Evolutionary conservation across 1,139 yeast genomes (phyloP).

Genomic region (Candida neerlandica): DNA sequence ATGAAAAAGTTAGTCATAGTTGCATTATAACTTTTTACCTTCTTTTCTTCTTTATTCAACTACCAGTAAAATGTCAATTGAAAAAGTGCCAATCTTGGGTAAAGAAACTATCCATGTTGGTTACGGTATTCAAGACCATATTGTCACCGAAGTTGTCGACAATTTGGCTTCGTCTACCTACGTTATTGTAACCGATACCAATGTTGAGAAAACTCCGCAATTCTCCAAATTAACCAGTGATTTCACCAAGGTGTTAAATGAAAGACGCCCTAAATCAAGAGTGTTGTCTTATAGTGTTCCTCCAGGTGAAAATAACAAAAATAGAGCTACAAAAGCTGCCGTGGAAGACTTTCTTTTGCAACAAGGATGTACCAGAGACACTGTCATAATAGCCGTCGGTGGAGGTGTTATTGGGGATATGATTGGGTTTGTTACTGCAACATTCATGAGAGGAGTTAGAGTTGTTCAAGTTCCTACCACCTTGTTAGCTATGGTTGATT

Average conservation of each 20-base stretch:
- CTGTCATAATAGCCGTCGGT: conserved; percentile 92
- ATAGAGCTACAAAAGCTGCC: conserved; percentile 84
- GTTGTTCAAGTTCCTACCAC: conserved; percentile 95
- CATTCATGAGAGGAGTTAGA: conserved; percentile 98
- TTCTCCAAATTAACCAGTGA: conserved; percentile 38
- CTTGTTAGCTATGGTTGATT: conserved; percentile 94
- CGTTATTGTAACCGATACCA: conserved; percentile 85
- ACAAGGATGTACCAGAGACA: conserved; percentile 95
- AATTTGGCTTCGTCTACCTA: conserved; percentile 83
- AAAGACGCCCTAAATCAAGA: conserved; percentile 53
- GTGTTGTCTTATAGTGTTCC: conserved; percentile 73
- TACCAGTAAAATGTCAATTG: conserved; percentile 29
- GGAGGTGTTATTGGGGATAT: conserved; percentile 99
- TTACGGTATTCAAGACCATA: conserved; percentile 74
- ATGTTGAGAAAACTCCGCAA: conserved; percentile 72
- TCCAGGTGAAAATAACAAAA: conserved; percentile 94
- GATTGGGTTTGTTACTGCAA: conserved; percentile 98
- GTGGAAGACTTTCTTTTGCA: conserved; percentile 87
- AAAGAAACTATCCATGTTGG: conserved; percentile 89
- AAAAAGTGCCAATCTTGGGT: conserved; percentile 76
- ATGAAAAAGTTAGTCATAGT: conserved; percentile 1
- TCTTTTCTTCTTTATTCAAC: conserved; percentile 5
- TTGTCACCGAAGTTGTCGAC: conserved; percentile 66
- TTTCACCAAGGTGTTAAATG: conserved; percentile 34
- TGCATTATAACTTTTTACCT: not conserved